These are phyloP conservation scores for Mrakia blollopis DNA, from an alignment of 768 basidiomycete genomes.

Conservation along the genomic window DNA sequence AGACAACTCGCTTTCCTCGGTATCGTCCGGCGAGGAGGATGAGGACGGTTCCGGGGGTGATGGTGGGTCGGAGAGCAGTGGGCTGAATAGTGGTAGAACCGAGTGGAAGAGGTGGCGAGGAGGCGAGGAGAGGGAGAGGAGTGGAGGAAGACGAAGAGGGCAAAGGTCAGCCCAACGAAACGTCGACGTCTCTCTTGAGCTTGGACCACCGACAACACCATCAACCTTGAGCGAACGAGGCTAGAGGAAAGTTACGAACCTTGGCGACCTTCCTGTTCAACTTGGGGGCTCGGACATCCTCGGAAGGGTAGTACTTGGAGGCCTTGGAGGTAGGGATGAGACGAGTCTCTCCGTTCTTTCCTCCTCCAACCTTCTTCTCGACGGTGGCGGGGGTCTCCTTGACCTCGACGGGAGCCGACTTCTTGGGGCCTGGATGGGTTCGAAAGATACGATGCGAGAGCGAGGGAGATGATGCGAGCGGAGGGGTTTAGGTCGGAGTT, in stretches of 20 bases:
- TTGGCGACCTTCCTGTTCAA: constrained; percentile 81
- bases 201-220: no score
- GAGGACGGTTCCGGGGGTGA: constrained; percentile 89
- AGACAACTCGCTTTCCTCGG: constrained; percentile 97
- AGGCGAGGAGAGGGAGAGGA: neutral
- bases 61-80: constrained; percentile 65
- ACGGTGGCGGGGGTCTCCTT: constrained; percentile 62
- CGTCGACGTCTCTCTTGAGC: no score
- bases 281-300: constrained; percentile 87
- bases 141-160: neutral
- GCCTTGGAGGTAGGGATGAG: constrained; percentile 79
- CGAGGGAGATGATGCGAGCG: neutral
- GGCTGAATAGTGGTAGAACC: neutral
- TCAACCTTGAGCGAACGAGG: no score
- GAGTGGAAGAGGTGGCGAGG: neutral
- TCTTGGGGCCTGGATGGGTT: constrained; percentile 46
- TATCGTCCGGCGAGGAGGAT: constrained; percentile 97
- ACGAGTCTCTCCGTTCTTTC: constrained; percentile 85
- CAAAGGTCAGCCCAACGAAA: neutral
- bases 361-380: constrained; percentile 72
- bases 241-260: constrained; percentile 29
- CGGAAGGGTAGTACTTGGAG: constrained; percentile 87
- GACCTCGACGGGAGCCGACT: constrained; percentile 58
- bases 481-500: neutral
- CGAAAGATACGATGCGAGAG: neutral